Percentiles rank a stretch among this genome's conserved stretches.
Conservation (phyloP, 2,329 filamentous ascomycete species). For the Calonectria honghensis region DNA sequence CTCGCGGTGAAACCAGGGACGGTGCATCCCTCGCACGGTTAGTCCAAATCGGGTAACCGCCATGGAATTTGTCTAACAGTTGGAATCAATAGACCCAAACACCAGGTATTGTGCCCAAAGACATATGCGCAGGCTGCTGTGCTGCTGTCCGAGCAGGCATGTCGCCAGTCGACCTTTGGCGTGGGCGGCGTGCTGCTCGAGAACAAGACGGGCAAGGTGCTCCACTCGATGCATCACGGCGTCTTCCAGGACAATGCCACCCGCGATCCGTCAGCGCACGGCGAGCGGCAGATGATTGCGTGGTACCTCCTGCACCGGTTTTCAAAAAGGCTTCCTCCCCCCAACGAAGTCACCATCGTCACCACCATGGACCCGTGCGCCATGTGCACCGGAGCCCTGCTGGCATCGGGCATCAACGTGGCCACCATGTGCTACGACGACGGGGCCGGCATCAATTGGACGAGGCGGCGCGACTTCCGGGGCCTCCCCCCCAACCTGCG, state of each 20-base stretch:
- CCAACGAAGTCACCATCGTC: slow-evolving; percentile 13
- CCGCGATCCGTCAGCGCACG: slow-evolving; percentile 5
- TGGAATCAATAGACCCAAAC: background rate
- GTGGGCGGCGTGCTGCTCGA: background rate
- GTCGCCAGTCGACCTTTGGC: background rate
- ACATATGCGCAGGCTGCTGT: background rate
- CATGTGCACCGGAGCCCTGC: slow-evolving; percentile 8
- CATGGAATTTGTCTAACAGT: background rate
- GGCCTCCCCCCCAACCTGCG: background rate
- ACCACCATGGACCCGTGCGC: slow-evolving; percentile 6
- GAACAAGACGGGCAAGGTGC: background rate
- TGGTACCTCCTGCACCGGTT: slow-evolving; percentile 1
- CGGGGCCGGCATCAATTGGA: slow-evolving; percentile 22
- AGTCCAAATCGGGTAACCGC: no score
- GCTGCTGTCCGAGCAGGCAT: background rate
- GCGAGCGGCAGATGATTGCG: background rate
- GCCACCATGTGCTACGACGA: slow-evolving; percentile 9
- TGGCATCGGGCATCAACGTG: slow-evolving; percentile 9
- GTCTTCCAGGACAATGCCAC: slow-evolving; percentile 9
- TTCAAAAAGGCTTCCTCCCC: background rate
- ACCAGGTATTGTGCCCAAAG: background rate
- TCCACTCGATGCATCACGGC: slow-evolving; percentile 4
- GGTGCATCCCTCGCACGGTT: background rate
- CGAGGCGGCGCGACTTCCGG: slow-evolving; percentile 1
- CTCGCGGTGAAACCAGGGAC: background rate